Base-by-base conservation (phyloP, 495 filamentous ascomycete genomes). In the Tetracladium marchalianum region DNA sequence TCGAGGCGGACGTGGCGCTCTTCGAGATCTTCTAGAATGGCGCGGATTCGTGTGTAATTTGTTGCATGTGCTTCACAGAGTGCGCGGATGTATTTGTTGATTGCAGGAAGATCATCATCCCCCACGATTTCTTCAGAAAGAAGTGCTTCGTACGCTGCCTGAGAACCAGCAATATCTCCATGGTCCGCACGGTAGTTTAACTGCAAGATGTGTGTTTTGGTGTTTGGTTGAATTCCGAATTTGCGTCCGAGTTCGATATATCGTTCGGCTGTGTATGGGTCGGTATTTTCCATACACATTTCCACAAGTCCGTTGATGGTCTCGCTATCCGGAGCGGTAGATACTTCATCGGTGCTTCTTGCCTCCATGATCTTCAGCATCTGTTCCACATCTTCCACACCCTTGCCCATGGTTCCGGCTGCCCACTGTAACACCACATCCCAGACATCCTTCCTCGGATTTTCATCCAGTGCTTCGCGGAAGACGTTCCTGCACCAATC, bases 371-470 rank as follows among this genome's bases (percentile, higher is more conserved):
- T 68, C 5, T 70, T 52, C 45, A 90, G 69, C 71, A 86, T 84
- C 39, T 73, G 68, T 42, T 78, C 77, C 27, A 94, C 69, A 38
- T 82, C 78, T 51, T 84, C 77, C 5, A 83, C 77, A 10, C 78
- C 77, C 57, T 76, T 82, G 8, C 80, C 81, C 49, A 81, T 75
- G 32, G 64, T 60, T 11, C 81, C 71, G 11, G 81, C 82, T 19
- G 85, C 78, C 84, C 85, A 94, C 39, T 84, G 75, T 35, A 95
- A 71, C 6, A 82, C 65, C 27, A 82, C 70, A 52, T 89, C 79
- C 75, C 83, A 84, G n/a, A 57, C 62, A 18, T 71, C 63, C 33
- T 82, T 74, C 22, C 49, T 31, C 22, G 70, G 72, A 13, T 51
- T 65, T 13, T 49, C 60, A 37, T 70, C 64, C 19, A 80, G 57